These are phyloP conservation scores for Wallacemonas sp. DNA, from an alignment of 208 protist genomes.

Conservation along the genomic window DNA sequence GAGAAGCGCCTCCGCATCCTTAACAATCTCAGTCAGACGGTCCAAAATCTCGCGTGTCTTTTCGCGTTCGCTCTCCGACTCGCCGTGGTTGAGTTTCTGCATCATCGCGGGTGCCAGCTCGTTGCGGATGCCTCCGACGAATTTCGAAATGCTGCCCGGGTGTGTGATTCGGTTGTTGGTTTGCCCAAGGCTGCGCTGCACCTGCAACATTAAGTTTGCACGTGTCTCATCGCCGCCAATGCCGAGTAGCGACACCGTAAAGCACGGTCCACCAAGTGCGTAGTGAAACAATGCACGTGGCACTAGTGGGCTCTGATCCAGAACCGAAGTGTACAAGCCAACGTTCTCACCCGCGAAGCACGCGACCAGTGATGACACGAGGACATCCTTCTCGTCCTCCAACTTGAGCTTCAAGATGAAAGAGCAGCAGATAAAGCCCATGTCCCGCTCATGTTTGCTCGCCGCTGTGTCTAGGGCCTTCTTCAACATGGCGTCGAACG, in stretches of 20 bases:
- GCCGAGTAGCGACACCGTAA: slow-evolving; percentile 71
- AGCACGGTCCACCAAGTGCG: slow-evolving; percentile 80
- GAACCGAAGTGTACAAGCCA: slow-evolving; percentile 61
- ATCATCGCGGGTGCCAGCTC: slow-evolving; percentile 55
- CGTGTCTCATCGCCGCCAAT: slow-evolving; percentile 61
- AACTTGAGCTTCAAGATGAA: slow-evolving; percentile 69
- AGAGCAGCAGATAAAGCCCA: slow-evolving; percentile 65
- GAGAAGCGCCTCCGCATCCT: slow-evolving; percentile 61
- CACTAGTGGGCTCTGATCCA: slow-evolving; percentile 62
- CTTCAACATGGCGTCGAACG: slow-evolving; percentile 54
- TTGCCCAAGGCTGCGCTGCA: slow-evolving; percentile 65
- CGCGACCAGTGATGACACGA: slow-evolving; percentile 66
- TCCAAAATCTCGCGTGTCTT: slow-evolving; percentile 54
- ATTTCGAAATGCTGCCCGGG: slow-evolving; percentile 71
- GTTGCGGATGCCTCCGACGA: slow-evolving; percentile 65
- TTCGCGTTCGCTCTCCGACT: slow-evolving; percentile 21
- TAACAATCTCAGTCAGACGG: slow-evolving; percentile 66
- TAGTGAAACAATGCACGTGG: slow-evolving; percentile 79
- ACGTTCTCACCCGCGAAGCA: slow-evolving; percentile 73
- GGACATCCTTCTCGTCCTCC: slow-evolving; percentile 51
- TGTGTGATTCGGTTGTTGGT: slow-evolving; percentile 63
- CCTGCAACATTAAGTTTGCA: slow-evolving; percentile 65
- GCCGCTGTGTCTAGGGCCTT: slow-evolving; percentile 30
- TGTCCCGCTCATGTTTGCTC: slow-evolving; percentile 36
- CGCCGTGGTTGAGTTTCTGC: slow-evolving; percentile 39